Conservation (phyloP, 352 stramenopile species). For the Albugo laibachii region DNA sequence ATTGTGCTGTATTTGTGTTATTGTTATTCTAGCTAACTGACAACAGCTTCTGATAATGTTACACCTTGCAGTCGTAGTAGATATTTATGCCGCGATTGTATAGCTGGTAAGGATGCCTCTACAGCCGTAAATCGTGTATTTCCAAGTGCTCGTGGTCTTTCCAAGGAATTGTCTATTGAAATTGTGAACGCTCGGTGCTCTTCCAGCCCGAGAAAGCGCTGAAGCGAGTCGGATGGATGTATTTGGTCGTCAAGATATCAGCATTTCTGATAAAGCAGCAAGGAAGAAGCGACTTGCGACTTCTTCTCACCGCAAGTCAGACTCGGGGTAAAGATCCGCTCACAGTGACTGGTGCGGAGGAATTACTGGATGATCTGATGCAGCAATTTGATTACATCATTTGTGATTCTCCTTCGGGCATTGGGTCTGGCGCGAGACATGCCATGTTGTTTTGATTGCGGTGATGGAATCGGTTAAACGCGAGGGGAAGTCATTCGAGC, state of each 20-base stretch:
- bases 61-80: no score
- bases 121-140: conserved; percentile 32
- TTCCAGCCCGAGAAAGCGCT: conserved; percentile 4
- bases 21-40: no score
- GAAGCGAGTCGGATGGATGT: conserved; percentile 24
- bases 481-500: conserved; percentile 47
- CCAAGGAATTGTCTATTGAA: conserved; percentile 10
- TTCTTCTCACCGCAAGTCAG: conserved; percentile 76
- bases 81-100: no score
- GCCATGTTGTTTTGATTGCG: conserved; percentile 88
- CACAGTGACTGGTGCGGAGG: conserved; percentile 73
- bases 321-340: conserved; percentile 81
- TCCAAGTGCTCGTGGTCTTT: conserved; percentile 31
- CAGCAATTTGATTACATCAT: conserved; percentile 81
- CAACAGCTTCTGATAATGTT: no score
- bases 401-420: conserved; percentile 78
- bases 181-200: conserved; percentile 6
- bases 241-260: conserved; percentile 64
- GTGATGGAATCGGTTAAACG: conserved; percentile 60
- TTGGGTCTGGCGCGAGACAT: conserved; percentile 76
- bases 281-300: conserved; percentile 72
- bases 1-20: no score
- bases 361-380: conserved; percentile 69
- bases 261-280: conserved; percentile 47
- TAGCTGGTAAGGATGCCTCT: conserved; percentile 41